Base-by-base conservation (phyloP, 2,329 filamentous ascomycete species). In the Neopestalotiopsis clavispora region DNA sequence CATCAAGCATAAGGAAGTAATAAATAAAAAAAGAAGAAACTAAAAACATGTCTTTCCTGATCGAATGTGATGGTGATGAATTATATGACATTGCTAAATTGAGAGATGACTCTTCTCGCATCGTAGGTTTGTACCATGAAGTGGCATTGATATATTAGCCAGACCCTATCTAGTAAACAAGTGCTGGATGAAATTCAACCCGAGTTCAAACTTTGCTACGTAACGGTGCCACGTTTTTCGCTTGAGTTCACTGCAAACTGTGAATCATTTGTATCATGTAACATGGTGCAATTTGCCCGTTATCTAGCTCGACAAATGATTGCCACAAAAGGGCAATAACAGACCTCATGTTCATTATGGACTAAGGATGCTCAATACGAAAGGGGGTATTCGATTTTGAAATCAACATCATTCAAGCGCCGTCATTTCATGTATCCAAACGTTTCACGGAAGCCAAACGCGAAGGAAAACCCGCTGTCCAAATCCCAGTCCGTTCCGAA, bases 11-110 rank as follows among this genome's bases (percentile, higher is more conserved):
- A 58, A 57, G 42, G 56, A 56, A 69, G 17, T 23, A 65, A 77
- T 75, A 74, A 73, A 74, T 76, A 77, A 68, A 73, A 77, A 76
- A 74, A 76, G 75, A 74, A 76, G 45, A 69, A 66, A 59, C n/a
- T 58, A 12, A 23, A 42, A 57, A 38, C 28, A 14, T 13, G 14
- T 14, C 12, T 49, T 20, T 23, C 3, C 20, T 6, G 40, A 3
- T 1, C 13, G 17, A 28, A 28, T 38, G 34, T 38, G 34, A 38
- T 38, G 6, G 34, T 38, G 10, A 3, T 28, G 23, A 28, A 28
- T 28, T 28, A 28, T 28, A 28, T 28, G 23, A 28, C 23, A 28
- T 4, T 28, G 23, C 23, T 28, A 28, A 28, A 28, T 28, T 28
- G 23, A 28, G 23, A 28, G 23, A 28, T 28, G 23, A 3, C 23